These are phyloP conservation scores for Curvularia verruculosa DNA, from an alignment of 2,329 filamentous ascomycete genomes.

Conservation along the genomic window DNA sequence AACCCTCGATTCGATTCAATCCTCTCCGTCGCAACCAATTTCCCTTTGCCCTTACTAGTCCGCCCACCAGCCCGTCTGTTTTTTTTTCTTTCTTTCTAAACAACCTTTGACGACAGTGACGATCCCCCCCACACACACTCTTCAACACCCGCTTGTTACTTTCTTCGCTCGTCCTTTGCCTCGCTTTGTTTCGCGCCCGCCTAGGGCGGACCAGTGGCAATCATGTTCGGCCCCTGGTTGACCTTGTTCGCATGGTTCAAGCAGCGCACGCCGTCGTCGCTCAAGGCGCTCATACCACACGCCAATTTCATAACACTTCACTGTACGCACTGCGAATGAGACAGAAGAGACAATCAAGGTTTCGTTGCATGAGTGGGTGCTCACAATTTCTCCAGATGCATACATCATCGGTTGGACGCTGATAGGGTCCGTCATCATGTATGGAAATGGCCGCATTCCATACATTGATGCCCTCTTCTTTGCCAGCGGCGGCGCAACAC, in stretches of 20 bases:
- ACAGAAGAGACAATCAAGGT: no score
- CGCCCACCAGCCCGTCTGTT: no score
- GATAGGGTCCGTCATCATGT: conserved; percentile 78
- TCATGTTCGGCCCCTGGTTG: conserved; percentile 44
- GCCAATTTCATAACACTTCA: conserved; percentile 84
- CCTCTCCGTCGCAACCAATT: conserved; percentile 7
- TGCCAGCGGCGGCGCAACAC: conserved; percentile 82
- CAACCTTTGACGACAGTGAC: neutral
- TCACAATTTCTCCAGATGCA: conserved; percentile 62
- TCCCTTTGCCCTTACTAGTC: neutral
- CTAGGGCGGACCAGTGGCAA: conserved; percentile 8
- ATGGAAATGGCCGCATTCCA: conserved; percentile 64
- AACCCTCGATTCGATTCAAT: conserved; percentile 8
- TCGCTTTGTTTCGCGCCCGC: neutral
- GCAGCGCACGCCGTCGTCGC: conserved; percentile 29
- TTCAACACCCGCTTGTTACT: neutral
- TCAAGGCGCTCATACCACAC: conserved; percentile 57
- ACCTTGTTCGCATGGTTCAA: conserved; percentile 38
- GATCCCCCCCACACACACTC: no score
- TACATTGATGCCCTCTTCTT: conserved; percentile 94
- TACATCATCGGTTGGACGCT: conserved; percentile 80
- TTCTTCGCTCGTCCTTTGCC: neutral
- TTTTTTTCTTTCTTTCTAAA: no score
- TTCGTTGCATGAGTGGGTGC: neutral
- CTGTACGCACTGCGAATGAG: conserved; percentile 56